Conservation (phyloP, 305 asterid genomes). For the Fraxinus greggii region DNA sequence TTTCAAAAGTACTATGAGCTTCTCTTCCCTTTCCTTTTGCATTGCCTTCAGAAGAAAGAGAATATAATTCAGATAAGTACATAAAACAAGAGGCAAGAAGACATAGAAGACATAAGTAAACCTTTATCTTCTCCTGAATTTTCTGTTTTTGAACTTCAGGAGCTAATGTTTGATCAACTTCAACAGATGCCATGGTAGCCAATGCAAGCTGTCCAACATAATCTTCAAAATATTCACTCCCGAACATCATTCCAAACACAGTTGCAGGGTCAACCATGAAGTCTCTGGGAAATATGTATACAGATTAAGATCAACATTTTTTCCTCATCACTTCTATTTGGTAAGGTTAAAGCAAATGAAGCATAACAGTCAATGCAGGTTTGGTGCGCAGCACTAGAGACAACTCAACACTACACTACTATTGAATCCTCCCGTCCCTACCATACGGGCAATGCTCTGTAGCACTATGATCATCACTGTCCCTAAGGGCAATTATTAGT, state of each 20-base stretch:
- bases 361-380: neutral
- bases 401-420: neutral
- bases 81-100: neutral
- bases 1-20: conserved; percentile 51
- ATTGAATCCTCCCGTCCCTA: neutral
- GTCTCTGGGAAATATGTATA: conserved; percentile 41
- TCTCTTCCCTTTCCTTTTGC: conserved; percentile 78
- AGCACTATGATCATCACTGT: neutral
- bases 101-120: conserved; percentile 22
- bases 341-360: neutral
- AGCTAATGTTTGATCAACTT: conserved; percentile 51
- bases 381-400: neutral
- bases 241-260: conserved; percentile 81
- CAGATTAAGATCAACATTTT: neutral
- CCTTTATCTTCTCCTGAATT: conserved; percentile 73
- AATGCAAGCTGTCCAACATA: conserved; percentile 70
- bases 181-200: conserved; percentile 63
- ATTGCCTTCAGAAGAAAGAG: conserved; percentile 39
- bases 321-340: neutral
- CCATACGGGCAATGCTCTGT: neutral
- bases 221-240: conserved; percentile 68
- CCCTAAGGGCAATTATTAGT: neutral
- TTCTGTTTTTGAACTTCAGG: conserved; percentile 58
- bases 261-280: conserved; percentile 74
- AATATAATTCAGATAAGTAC: conserved; percentile 19